These are phyloP conservation scores for Cicer bijugum DNA, from an alignment of 306 rosid genomes.

Conservation along the genomic window DNA sequence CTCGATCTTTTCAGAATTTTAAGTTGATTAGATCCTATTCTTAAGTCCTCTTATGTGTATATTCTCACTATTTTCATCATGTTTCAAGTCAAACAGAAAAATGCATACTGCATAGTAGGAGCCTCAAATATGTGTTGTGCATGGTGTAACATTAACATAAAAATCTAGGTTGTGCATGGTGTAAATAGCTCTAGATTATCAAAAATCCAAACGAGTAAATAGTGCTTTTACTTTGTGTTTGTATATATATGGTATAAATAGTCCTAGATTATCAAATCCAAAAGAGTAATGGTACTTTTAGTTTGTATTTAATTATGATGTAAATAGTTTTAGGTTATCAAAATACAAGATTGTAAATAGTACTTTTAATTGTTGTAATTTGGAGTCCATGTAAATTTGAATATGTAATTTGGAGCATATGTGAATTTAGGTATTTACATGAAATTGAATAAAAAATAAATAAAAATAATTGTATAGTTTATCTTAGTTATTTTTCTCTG, in stretches of 20 bases:
- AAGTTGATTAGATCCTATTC: constrained; percentile 79
- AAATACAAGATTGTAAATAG: not conserved
- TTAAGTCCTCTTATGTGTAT: constrained; percentile 46
- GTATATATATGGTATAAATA: constrained; percentile 20
- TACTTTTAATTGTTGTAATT: not conserved
- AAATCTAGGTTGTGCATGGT: too few species aligned
- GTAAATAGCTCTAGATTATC: too few species aligned
- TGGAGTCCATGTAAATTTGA: constrained; percentile 13
- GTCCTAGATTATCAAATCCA: constrained; percentile 32
- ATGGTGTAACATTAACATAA: too few species aligned
- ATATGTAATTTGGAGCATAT: not conserved
- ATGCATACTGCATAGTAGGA: constrained; percentile 36
- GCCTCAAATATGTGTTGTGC: not conserved
- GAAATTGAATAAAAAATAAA: constrained; percentile 10
- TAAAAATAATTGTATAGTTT: not conserved
- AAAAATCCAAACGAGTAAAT: too few species aligned
- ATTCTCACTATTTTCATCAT: constrained; percentile 41
- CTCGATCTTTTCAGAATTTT: constrained; percentile 71
- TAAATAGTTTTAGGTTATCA: constrained; percentile 7
- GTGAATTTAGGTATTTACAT: constrained; percentile 6
- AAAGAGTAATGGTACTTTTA: constrained; percentile 26
- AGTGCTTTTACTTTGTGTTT: too few species aligned
- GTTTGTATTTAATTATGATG: constrained; percentile 13
- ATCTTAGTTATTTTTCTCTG: not conserved
- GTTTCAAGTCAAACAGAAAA: constrained; percentile 26